phyloP scores from a whole-genome alignment of 441 rosid species.

The Eruca vesicaria region DNA sequence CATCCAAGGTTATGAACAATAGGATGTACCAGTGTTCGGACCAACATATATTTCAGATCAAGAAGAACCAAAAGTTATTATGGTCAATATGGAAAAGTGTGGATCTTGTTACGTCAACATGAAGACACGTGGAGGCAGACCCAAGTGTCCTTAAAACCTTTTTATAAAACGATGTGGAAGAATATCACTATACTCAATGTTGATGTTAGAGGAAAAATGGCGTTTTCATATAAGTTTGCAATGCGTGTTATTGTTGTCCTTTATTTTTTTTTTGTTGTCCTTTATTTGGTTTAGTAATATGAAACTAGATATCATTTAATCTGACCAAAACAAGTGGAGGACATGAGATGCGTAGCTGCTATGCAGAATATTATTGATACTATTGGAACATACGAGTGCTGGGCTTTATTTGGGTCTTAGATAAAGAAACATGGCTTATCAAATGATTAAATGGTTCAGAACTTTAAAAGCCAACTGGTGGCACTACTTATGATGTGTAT shows the following conservation, averaged over 20 bases:
- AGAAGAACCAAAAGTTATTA: too few species aligned
- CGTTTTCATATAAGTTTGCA: slow-evolving; percentile 5
- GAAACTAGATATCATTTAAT: background rate
- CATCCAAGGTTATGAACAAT: too few species aligned
- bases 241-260: too few species aligned
- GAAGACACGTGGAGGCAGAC: slow-evolving; percentile 62
- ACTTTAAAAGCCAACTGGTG: too few species aligned
- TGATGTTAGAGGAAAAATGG: background rate
- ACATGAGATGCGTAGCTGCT: too few species aligned
- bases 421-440: too few species aligned
- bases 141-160: slow-evolving; percentile 70
- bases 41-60: too few species aligned
- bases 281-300: background rate
- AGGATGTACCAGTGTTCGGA: too few species aligned
- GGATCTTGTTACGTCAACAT: slow-evolving; percentile 82
- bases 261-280: background rate
- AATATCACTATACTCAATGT: background rate
- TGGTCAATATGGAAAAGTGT: slow-evolving; percentile 72
- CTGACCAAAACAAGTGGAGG: background rate
- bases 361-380: too few species aligned
- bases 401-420: too few species aligned
- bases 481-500: too few species aligned
- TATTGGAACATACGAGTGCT: too few species aligned
- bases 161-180: background rate
- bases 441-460: background rate